phyloP scores from a whole-genome alignment of 179 eudicot species.

The Camellia oleifera region DNA sequence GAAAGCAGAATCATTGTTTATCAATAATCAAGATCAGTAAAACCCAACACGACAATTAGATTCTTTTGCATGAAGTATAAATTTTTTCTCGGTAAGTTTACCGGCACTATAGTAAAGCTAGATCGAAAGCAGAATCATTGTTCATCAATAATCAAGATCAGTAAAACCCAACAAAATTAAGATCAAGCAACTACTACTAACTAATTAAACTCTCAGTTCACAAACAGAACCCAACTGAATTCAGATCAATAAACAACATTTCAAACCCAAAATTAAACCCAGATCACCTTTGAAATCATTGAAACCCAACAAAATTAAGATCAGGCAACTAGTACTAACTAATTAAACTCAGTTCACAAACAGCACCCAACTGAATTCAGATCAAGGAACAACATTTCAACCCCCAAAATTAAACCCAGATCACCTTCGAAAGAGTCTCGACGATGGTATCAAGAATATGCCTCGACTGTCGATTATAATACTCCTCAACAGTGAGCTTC shows the following conservation, averaged over 20 bases:
- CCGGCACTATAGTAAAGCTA: no score
- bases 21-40: neutral
- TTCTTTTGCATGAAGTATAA: no score
- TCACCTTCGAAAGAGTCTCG: conserved; percentile 85
- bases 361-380: neutral
- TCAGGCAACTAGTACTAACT: neutral
- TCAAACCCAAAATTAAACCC: no score
- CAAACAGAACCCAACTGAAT: no score
- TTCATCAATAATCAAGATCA: no score
- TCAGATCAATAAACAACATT: no score
- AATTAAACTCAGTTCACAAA: neutral
- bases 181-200: no score
- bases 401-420: neutral
- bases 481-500: conserved; percentile 94
- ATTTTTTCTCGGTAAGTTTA: no score
- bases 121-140: no score
- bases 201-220: no score
- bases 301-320: neutral
- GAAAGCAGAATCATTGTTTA: neutral
- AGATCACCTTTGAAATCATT: neutral
- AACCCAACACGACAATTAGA: neutral
- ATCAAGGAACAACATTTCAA: no score
- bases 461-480: conserved; percentile 74
- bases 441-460: conserved; percentile 94
- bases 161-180: no score